phyloP scores from a whole-genome alignment of 1,284 basidiomycete genomes.

The Testicularia cyperi region DNA sequence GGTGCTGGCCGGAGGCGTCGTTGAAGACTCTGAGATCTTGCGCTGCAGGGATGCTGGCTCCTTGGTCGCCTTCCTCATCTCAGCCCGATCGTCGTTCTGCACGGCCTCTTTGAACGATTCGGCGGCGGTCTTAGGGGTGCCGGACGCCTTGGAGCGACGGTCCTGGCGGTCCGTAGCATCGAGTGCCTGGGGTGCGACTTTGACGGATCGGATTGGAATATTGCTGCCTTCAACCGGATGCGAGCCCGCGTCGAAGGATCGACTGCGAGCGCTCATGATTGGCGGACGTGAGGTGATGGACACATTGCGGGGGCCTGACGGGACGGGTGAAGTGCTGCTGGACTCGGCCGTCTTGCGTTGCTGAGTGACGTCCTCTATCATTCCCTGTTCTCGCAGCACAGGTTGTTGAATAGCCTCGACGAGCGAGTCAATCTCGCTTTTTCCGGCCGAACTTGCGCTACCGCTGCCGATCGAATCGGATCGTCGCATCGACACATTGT shows the following conservation, averaged over 20 bases:
- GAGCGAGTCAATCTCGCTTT: conserved; percentile 68
- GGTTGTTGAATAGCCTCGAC: conserved; percentile 67
- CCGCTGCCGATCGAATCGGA: conserved; percentile 39
- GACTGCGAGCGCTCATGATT: conserved; percentile 3
- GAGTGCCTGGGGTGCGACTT: conserved; percentile 51
- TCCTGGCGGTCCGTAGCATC: conserved; percentile 26
- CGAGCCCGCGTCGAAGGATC: conserved; percentile 31
- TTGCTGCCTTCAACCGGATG: conserved; percentile 60
- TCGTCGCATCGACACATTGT: conserved; percentile 28
- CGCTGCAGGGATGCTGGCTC: no score
- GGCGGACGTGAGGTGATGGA: conserved; percentile 3
- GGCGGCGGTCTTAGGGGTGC: conserved; percentile 8
- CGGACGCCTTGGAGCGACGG: background rate
- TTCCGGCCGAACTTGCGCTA: conserved; percentile 27
- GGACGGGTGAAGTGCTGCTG: conserved; percentile 3
- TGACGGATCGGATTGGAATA: conserved; percentile 60
- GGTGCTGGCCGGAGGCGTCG: no score
- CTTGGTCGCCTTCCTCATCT: conserved; percentile 12
- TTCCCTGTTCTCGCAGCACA: conserved; percentile 54
- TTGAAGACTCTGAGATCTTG: no score
- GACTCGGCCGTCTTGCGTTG: conserved; percentile 18
- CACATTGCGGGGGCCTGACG: conserved; percentile 6
- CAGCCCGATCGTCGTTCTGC: conserved; percentile 18
- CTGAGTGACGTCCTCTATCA: conserved; percentile 18
- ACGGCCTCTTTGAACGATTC: conserved; percentile 32